A percentile compares a stretch with the other conserved stretches of the same genome.
phyloP scores from a whole-genome alignment of 768 basidiomycete genomes.

The Lentinula aciculospora region DNA sequence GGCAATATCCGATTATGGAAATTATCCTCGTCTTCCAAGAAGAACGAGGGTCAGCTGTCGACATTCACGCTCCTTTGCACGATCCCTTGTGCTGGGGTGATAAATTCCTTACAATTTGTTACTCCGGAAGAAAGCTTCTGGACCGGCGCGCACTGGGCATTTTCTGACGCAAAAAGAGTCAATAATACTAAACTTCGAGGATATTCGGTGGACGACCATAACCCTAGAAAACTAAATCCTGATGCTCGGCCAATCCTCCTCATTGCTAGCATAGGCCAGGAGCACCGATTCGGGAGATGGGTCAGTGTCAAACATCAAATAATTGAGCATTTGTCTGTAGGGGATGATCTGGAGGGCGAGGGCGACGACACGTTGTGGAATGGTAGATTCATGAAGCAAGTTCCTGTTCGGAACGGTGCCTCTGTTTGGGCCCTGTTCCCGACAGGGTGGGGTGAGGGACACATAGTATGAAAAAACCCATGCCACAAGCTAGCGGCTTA shows the following conservation, averaged over 20 bases:
- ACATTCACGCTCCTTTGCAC: constrained; percentile 67
- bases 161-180: constrained; percentile 5
- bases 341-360: neutral
- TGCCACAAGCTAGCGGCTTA: neutral
- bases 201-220: neutral
- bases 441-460: neutral
- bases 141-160: constrained; percentile 28
- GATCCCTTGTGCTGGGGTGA: constrained; percentile 66
- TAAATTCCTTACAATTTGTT: constrained; percentile 88
- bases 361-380: neutral
- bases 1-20: constrained; percentile 89
- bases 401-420: neutral
- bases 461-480: neutral
- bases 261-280: constrained; percentile 80
- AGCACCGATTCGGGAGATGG: constrained; percentile 91
- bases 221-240: constrained; percentile 8
- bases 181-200: neutral
- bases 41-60: constrained; percentile 49
- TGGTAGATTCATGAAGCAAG: neutral
- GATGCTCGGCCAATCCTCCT: constrained; percentile 42
- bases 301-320: neutral
- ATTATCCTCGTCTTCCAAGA: constrained; percentile 26
- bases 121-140: constrained; percentile 45
- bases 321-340: neutral
- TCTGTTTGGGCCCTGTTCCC: constrained; percentile 1